phyloP scores from a whole-genome alignment of 768 basidiomycete genomes.

The Pleurotus tuber-regium region DNA sequence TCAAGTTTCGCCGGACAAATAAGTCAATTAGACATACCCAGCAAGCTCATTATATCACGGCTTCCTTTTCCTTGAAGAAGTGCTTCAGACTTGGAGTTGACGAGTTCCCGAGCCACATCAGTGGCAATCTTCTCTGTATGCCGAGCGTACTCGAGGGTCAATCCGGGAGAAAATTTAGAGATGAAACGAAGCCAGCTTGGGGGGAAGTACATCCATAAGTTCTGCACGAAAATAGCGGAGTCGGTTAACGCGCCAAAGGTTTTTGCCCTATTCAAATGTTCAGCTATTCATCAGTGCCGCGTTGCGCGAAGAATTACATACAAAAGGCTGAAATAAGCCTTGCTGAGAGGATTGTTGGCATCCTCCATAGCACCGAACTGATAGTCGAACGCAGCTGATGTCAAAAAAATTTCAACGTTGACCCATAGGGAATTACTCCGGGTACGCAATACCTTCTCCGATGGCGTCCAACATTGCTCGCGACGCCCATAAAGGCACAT shows the following conservation, averaged over 20 bases:
- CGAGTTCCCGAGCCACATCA: constrained; percentile 31
- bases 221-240: constrained; percentile 29
- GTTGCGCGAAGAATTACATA: constrained; percentile 18
- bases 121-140: constrained; percentile 29
- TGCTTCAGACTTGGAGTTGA: constrained; percentile 33
- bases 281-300: not conserved
- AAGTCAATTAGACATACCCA: constrained; percentile 30
- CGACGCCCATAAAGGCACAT: constrained; percentile 37
- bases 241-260: constrained; percentile 3
- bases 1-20: not conserved
- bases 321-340: constrained; percentile 35
- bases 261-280: constrained; percentile 15
- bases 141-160: constrained; percentile 28
- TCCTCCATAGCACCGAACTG: constrained; percentile 40
- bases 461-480: constrained; percentile 50
- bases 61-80: constrained; percentile 30
- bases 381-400: constrained; percentile 48
- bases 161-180: constrained; percentile 26
- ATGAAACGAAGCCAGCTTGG: constrained; percentile 30
- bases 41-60: constrained; percentile 40
- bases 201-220: constrained; percentile 29
- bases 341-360: constrained; percentile 32
- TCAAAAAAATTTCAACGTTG: too few relatives aligned
- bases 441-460: constrained; percentile 47
- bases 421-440: too few relatives aligned